These are phyloP conservation scores for Saxophila tyrrhenica DNA, from an alignment of 495 filamentous ascomycete species.

Conservation along the genomic window DNA sequence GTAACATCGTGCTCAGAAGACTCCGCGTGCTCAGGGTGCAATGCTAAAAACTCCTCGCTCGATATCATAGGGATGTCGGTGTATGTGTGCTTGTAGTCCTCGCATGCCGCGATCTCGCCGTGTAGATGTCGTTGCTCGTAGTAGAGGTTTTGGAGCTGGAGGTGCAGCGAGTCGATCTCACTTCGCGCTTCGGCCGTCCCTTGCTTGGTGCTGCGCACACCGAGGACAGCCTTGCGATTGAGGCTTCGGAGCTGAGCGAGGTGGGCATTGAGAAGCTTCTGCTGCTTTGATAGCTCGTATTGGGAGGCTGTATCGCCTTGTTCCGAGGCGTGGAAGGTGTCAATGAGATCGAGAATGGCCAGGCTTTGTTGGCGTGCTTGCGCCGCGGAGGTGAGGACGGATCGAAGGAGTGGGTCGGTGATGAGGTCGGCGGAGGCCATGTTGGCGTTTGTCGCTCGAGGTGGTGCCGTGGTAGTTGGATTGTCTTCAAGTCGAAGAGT, in stretches of 20 bases:
- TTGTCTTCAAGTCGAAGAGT: not conserved
- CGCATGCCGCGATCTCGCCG: slow-evolving; percentile 83
- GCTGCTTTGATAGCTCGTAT: slow-evolving; percentile 49
- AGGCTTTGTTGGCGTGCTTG: slow-evolving; percentile 63
- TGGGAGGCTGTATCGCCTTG: slow-evolving; percentile 21
- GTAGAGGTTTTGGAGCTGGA: slow-evolving; percentile 89
- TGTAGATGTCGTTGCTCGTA: slow-evolving; percentile 88
- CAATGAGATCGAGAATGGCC: slow-evolving; percentile 51
- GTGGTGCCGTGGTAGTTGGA: not conserved
- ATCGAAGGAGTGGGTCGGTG: slow-evolving; percentile 54
- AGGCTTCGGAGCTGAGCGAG: slow-evolving; percentile 71
- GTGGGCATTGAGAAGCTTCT: slow-evolving; percentile 68
- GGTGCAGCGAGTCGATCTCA: slow-evolving; percentile 82
- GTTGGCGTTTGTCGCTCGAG: no score
- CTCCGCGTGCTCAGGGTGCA: slow-evolving; percentile 62
- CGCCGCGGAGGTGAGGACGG: slow-evolving; percentile 60
- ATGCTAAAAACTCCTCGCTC: slow-evolving; percentile 65
- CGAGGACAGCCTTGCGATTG: slow-evolving; percentile 69
- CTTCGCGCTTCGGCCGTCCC: slow-evolving; percentile 75
- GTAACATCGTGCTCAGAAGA: slow-evolving; percentile 68
- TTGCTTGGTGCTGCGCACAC: slow-evolving; percentile 75
- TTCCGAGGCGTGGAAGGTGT: slow-evolving; percentile 31
- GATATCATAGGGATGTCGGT: slow-evolving; percentile 72
- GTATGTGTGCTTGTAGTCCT: slow-evolving; percentile 91
- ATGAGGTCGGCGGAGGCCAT: slow-evolving; percentile 52